Evolutionary conservation across 2,329 filamentous ascomycete species (phyloP), one percentile per base, ranked within the genome.

Genomic region (Paecilomyces niveus): DNA sequence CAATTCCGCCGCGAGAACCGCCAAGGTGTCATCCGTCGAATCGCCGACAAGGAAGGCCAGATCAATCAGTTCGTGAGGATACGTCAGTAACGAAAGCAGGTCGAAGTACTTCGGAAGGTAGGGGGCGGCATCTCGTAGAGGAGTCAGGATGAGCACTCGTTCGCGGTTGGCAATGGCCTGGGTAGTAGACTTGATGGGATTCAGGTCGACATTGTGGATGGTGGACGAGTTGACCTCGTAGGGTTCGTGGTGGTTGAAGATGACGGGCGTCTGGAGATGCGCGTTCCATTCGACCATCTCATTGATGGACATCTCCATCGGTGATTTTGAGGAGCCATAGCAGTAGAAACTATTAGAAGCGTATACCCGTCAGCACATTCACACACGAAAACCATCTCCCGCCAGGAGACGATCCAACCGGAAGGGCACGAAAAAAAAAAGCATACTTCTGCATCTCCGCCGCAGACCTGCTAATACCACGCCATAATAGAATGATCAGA

Each of bases 51-150:
- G 84, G 78, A 99, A 99, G 24, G 86, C 94, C 55, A 99, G 82
- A 72, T 99, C 94, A 70, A 99, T 97, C 58, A 99, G 83, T 63
- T 94, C 83, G 76, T 99, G 94, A 11, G 94, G 94, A 71, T 99
- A 99, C 3, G 90, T 92, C 64, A 99, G 83, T 73, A 94, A 86
- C 62, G 88, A 86, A 66, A 99, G 80, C 49, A 99, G 87, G 72
- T 97, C 92, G 73, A 99, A 97, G 77, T 97, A 93, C 75, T 93
- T 92, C 60, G 85, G 84, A 57, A 99, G 81, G 73, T 90, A 90
- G 11, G 81, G 81, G 9, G 91, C 85, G 59, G 94, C 93, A 74
- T 99, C 92, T 75, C 94, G 91, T 56, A 99, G 81, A 24, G 94
- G 94, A 0, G 94, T 97, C 63, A 97, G 83, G 72, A 99, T 90